A percentile compares a stretch with the other conserved stretches of the same genome.
These are phyloP conservation scores for Aureoboletus auriporus DNA, from an alignment of 768 basidiomycete genomes.

Conservation along the genomic window DNA sequence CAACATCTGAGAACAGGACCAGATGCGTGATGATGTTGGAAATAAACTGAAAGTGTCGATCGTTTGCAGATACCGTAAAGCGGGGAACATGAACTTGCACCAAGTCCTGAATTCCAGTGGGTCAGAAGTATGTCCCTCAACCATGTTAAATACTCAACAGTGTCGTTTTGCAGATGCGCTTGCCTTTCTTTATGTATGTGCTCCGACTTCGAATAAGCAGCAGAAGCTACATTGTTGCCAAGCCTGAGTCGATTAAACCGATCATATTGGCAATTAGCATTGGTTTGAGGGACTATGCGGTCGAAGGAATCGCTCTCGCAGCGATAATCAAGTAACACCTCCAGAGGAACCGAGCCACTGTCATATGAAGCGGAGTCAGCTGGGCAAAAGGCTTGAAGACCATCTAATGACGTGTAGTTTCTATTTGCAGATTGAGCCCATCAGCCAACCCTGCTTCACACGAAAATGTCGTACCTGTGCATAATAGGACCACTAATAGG, in stretches of 20 bases:
- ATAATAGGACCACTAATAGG: constrained; percentile 82
- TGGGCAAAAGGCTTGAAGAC: constrained; percentile 87
- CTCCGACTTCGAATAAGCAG: constrained; percentile 39
- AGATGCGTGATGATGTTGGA: constrained; percentile 85
- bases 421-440: constrained; percentile 34
- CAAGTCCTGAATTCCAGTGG: constrained; percentile 55
- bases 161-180: constrained; percentile 60
- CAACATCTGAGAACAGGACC: constrained; percentile 85
- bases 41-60: constrained; percentile 78
- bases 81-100: constrained; percentile 78
- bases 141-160: constrained; percentile 38
- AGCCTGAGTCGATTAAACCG: constrained; percentile 91
- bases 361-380: constrained; percentile 36
- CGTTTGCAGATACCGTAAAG: constrained; percentile 82
- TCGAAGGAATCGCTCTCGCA: constrained; percentile 83
- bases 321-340: constrained; percentile 81
- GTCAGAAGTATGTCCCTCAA: constrained; percentile 8
- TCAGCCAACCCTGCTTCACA: neutral
- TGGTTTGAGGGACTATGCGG: constrained; percentile 85
- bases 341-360: constrained; percentile 73
- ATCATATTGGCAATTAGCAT: constrained; percentile 84
- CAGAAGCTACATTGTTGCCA: constrained; percentile 63
- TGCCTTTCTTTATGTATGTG: constrained; percentile 23
- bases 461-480: constrained; percentile 53
- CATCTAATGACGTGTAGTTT: constrained; percentile 73